A percentile compares a stretch with the other conserved stretches of the same genome.
phyloP scores from a whole-genome alignment of 148 eudicot genomes.

The Spergularia marina region DNA sequence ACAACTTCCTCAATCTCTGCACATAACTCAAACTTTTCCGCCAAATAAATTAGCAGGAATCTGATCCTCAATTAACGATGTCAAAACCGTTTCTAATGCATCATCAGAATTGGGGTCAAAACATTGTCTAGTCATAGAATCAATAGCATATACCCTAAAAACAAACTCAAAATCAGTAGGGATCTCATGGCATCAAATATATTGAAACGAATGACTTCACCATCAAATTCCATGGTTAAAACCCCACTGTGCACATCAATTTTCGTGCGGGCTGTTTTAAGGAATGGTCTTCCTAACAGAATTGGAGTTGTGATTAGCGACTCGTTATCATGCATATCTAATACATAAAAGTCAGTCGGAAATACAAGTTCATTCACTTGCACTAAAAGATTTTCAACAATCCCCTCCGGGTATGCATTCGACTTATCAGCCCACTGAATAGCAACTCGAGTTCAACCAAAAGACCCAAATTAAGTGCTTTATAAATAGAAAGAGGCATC shows the following conservation, averaged over 20 bases:
- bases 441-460: background rate
- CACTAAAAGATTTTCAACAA: slow-evolving; percentile 11
- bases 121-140: background rate
- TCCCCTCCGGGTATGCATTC: slow-evolving; percentile 4
- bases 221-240: slow-evolving; percentile 28
- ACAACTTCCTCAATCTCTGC: too few species aligned
- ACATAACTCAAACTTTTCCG: too few species aligned
- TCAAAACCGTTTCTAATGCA: background rate
- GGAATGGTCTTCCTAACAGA: slow-evolving; percentile 31
- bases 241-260: slow-evolving; percentile 28
- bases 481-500: slow-evolving; percentile 5
- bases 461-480: slow-evolving; percentile 1
- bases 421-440: slow-evolving; percentile 10
- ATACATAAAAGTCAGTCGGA: slow-evolving; percentile 3
- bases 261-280: slow-evolving; percentile 13
- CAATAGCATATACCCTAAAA: background rate
- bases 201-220: slow-evolving; percentile 19
- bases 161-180: slow-evolving; percentile 5
- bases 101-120: background rate
- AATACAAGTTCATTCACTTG: background rate
- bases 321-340: background rate
- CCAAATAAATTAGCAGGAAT: too few species aligned
- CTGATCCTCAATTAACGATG: background rate
- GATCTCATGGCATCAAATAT: slow-evolving; percentile 27
- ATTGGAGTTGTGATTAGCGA: background rate